These are phyloP conservation scores for Daldinia concentrica DNA, from an alignment of 495 filamentous ascomycete species.

Conservation along the genomic window DNA sequence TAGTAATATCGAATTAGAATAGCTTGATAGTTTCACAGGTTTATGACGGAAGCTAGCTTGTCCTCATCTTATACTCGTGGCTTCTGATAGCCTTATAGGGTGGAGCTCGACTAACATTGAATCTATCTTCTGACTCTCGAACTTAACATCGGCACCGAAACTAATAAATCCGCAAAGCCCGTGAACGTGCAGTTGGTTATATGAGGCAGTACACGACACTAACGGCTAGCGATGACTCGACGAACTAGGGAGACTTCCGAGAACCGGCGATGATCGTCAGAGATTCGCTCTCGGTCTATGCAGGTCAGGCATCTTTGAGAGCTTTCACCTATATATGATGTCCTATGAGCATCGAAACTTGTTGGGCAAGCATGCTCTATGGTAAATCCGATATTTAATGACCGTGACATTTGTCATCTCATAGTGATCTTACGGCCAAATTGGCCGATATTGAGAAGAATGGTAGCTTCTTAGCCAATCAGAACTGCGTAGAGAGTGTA, in stretches of 20 bases:
- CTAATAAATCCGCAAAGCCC: constrained; percentile 1
- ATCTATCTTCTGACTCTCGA: neutral
- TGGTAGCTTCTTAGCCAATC: neutral
- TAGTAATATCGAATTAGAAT: neutral
- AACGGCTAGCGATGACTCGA: neutral
- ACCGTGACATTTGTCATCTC: neutral
- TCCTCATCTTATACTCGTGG: neutral
- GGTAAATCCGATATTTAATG: neutral
- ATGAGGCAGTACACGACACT: neutral
- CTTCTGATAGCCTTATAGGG: neutral
- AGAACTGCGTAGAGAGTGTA: too few species aligned
- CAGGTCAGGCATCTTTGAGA: neutral
- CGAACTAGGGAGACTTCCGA: neutral
- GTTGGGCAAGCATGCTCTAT: too few species aligned
- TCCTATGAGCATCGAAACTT: too few species aligned
- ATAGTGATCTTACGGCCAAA: neutral
- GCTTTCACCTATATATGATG: too few species aligned
- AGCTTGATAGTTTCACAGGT: neutral
- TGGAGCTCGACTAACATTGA: neutral
- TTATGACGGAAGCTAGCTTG: neutral
- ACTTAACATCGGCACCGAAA: neutral
- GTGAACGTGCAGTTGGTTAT: neutral
- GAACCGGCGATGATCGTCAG: neutral
- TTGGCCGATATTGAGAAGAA: neutral
- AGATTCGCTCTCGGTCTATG: neutral